These are phyloP conservation scores for Populus nigra DNA, from an alignment of 345 rosid genomes.

Conservation along the genomic window DNA sequence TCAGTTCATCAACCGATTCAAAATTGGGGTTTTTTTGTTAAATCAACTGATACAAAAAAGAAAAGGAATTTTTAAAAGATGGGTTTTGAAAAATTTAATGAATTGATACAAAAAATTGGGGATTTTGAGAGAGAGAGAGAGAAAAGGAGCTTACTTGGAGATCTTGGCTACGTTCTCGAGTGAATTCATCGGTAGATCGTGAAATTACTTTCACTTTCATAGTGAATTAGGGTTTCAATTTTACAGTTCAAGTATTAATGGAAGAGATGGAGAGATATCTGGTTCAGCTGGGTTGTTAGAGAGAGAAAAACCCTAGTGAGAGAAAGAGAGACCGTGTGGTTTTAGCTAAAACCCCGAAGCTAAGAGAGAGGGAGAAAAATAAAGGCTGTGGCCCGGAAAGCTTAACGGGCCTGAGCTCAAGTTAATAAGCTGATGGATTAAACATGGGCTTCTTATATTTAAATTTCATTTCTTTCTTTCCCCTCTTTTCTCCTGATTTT, in stretches of 20 bases:
- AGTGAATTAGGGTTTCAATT: background rate
- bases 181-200: slow-evolving; percentile 80
- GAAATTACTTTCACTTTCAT: slow-evolving; percentile 90
- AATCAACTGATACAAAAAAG: background rate
- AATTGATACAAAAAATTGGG: background rate
- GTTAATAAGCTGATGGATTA: too few species aligned
- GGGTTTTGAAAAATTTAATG: background rate
- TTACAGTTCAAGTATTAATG: background rate
- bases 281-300: background rate
- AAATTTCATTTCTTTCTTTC: too few species aligned
- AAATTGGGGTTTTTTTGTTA: background rate
- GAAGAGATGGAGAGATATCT: background rate
- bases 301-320: background rate
- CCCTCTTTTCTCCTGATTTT: too few species aligned
- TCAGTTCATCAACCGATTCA: too few species aligned
- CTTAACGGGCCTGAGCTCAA: too few species aligned
- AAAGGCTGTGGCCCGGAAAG: too few species aligned
- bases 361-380: too few species aligned
- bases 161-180: slow-evolving; percentile 94
- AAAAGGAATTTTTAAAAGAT: background rate
- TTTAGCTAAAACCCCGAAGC: too few species aligned
- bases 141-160: slow-evolving; percentile 53
- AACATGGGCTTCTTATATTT: too few species aligned
- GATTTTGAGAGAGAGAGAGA: background rate
- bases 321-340: background rate